Conservation (phyloP, 306 rosid species). For the Prunus padus region DNA sequence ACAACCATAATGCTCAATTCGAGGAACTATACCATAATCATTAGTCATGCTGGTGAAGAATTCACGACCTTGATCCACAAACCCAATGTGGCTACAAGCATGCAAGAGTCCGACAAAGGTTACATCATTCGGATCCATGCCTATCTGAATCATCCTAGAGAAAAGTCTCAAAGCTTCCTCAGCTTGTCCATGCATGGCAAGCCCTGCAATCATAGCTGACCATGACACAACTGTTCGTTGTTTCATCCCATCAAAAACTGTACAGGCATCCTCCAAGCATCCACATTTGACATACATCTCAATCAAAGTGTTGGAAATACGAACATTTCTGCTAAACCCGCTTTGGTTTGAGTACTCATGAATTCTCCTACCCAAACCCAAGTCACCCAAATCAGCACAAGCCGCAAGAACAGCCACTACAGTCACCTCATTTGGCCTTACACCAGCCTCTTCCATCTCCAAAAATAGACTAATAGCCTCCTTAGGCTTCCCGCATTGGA, state of each 20-base stretch:
- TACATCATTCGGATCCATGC: slow-evolving; percentile 47
- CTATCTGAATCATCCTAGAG: slow-evolving; percentile 34
- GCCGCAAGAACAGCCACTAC: slow-evolving; percentile 50
- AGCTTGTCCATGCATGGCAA: slow-evolving; percentile 51
- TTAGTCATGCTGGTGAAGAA: slow-evolving; percentile 43
- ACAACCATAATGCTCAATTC: slow-evolving; percentile 57
- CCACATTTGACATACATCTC: slow-evolving; percentile 64
- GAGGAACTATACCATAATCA: slow-evolving; percentile 45
- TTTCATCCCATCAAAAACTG: slow-evolving; percentile 35
- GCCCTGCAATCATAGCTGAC: slow-evolving; percentile 58
- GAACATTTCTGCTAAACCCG: slow-evolving; percentile 35
- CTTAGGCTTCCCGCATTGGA: slow-evolving; percentile 49
- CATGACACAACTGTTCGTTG: slow-evolving; percentile 50
- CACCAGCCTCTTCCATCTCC: slow-evolving; percentile 46
- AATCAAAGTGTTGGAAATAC: slow-evolving; percentile 45
- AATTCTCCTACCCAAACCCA: slow-evolving; percentile 46
- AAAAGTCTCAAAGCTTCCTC: slow-evolving; percentile 46
- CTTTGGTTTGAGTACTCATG: slow-evolving; percentile 37
- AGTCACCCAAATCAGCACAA: slow-evolving; percentile 52
- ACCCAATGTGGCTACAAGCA: slow-evolving; percentile 63
- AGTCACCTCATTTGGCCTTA: slow-evolving; percentile 50
- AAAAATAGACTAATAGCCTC: slow-evolving; percentile 41
- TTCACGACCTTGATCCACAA: slow-evolving; percentile 46
- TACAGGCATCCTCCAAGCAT: slow-evolving; percentile 44
- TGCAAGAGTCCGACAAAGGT: slow-evolving; percentile 52